phyloP scores from a whole-genome alignment of 768 basidiomycete species.

The Erythrobasidium yunnanense region DNA sequence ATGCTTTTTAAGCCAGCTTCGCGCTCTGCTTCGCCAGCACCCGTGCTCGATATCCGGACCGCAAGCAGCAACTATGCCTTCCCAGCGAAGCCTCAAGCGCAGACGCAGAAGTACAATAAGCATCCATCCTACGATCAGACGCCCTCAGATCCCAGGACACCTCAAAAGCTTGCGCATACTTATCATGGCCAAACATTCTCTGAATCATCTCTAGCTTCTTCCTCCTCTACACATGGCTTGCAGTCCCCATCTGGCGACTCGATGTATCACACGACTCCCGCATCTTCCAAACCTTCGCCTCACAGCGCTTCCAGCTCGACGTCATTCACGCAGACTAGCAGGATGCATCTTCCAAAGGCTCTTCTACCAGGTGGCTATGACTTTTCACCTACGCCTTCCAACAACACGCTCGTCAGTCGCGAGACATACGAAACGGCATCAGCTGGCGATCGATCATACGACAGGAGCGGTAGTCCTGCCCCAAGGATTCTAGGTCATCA shows the following conservation, averaged over 20 bases:
- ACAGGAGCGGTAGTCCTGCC: no score
- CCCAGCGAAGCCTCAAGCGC: no score
- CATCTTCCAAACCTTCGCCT: background rate
- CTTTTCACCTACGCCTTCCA: slow-evolving; percentile 1
- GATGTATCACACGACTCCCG: background rate
- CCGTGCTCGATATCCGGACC: no score
- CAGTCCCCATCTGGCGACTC: background rate
- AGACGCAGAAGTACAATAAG: no score
- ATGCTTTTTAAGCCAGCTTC: no score
- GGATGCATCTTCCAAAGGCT: background rate
- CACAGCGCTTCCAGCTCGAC: background rate
- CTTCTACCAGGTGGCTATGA: slow-evolving; percentile 24
- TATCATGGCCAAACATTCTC: background rate
- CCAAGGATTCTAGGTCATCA: background rate
- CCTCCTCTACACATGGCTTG: background rate
- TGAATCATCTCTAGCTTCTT: background rate
- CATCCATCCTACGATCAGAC: no score
- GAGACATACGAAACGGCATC: background rate
- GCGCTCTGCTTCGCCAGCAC: no score
- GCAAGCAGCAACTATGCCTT: no score
- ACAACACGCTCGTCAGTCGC: background rate
- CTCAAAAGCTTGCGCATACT: no score
- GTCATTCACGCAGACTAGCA: background rate
- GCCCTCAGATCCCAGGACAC: no score
- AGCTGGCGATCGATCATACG: background rate